Evolutionary conservation across 768 basidiomycete genomes (phyloP).

Genomic region (Pulveroboletus frians): DNA sequence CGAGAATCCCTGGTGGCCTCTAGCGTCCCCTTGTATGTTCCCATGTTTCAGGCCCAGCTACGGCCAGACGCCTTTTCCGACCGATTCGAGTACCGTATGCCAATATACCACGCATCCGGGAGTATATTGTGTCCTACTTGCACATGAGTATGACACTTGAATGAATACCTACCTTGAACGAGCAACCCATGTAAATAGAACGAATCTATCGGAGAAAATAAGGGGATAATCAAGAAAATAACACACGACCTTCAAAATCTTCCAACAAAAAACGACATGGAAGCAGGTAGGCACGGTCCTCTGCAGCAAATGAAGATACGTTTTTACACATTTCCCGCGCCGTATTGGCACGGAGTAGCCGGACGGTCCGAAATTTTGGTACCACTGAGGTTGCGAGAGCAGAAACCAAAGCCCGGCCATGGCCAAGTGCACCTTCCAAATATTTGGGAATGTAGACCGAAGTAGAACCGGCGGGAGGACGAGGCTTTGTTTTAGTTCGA

Average conservation of each 20-base stretch:
- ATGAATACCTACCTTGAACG: neutral
- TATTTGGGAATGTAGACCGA: slow-evolving; percentile 21
- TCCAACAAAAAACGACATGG: slow-evolving; percentile 19
- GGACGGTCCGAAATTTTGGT: slow-evolving; percentile 16
- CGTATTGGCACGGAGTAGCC: slow-evolving; percentile 16
- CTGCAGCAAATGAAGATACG: neutral
- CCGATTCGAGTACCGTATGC: too few relatives aligned
- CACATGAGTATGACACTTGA: too few relatives aligned
- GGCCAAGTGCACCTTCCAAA: slow-evolving; percentile 8
- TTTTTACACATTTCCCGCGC: slow-evolving; percentile 14
- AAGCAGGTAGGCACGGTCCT: slow-evolving; percentile 7
- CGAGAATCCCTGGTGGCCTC: too few relatives aligned
- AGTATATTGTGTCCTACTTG: too few relatives aligned
- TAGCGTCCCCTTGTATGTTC: too few relatives aligned
- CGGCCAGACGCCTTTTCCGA: too few relatives aligned
- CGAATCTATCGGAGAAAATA: neutral
- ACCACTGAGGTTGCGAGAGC: slow-evolving; percentile 22
- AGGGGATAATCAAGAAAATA: slow-evolving; percentile 5
- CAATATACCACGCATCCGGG: too few relatives aligned
- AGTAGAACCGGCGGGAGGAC: slow-evolving; percentile 22
- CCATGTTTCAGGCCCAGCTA: too few relatives aligned
- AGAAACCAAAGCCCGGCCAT: slow-evolving; percentile 16
- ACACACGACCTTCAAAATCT: slow-evolving; percentile 15
- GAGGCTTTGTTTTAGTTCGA: slow-evolving; percentile 18
- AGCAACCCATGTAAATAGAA: neutral